Evolutionary conservation across 1,284 basidiomycete genomes (phyloP).

Genomic region (Ganoderma meredithae): DNA sequence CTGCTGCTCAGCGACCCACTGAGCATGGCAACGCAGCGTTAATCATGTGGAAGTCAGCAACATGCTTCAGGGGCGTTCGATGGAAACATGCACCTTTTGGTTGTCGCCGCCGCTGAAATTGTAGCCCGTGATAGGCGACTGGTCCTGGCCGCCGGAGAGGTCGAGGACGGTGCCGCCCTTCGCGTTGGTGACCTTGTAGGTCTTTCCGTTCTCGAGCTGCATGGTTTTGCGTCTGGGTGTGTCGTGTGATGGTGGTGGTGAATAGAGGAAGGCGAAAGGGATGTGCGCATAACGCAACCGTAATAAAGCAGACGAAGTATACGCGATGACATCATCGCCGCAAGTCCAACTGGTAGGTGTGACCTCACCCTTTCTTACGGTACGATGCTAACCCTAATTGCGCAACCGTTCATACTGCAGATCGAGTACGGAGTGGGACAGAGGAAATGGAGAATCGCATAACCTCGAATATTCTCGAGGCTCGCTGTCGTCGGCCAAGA

Average conservation of each 20-base stretch:
- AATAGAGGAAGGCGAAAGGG: neutral
- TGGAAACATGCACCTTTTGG: slow-evolving; percentile 49
- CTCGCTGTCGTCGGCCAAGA: neutral
- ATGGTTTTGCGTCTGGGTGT: slow-evolving; percentile 19
- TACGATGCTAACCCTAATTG: neutral
- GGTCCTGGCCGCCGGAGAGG: slow-evolving; percentile 55
- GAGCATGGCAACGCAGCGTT: neutral
- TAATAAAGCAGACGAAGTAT: neutral
- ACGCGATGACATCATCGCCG: neutral
- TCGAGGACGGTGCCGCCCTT: slow-evolving; percentile 59
- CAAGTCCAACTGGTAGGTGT: neutral
- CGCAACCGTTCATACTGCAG: neutral
- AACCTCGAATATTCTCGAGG: neutral
- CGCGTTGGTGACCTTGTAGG: slow-evolving; percentile 57
- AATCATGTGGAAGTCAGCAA: neutral
- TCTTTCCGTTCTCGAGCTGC: slow-evolving; percentile 29
- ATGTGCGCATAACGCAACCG: neutral
- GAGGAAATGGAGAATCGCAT: neutral
- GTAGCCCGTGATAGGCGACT: slow-evolving; percentile 58
- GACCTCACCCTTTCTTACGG: neutral
- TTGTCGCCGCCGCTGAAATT: slow-evolving; percentile 50
- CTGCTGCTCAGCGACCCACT: slow-evolving; percentile 55
- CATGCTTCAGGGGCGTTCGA: neutral
- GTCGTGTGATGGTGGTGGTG: neutral
- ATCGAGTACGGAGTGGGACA: neutral